Conservation (phyloP, 2,329 filamentous ascomycete species). For the Dactylellina sp. region DNA sequence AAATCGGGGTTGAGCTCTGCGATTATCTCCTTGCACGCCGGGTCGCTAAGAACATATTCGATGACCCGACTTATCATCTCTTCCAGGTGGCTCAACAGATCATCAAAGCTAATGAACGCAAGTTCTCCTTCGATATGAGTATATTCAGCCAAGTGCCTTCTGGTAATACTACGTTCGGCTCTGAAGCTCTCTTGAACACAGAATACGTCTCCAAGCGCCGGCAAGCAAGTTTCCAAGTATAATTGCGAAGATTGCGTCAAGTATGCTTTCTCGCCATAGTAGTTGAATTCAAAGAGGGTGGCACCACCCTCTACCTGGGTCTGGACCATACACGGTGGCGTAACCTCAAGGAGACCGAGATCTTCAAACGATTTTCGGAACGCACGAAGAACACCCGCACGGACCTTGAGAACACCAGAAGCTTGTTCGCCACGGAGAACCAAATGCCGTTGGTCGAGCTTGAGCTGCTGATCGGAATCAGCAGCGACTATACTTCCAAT, state of each 20-base stretch:
- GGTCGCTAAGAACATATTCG: conserved; percentile 79
- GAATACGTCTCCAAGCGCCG: conserved; percentile 92
- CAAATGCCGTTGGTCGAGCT: conserved; percentile 85
- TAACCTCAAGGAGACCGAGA: conserved; percentile 81
- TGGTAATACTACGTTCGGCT: conserved; percentile 93
- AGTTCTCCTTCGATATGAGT: conserved; percentile 96
- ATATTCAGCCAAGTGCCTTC: conserved; percentile 94
- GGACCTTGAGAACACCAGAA: conserved; percentile 87
- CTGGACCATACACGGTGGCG: conserved; percentile 89
- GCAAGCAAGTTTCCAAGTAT: conserved; percentile 94
- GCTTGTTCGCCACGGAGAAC: conserved; percentile 85
- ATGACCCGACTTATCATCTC: conserved; percentile 87
- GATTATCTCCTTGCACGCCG: conserved; percentile 77
- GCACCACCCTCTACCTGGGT: conserved; percentile 94
- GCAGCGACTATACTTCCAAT: conserved; percentile 84
- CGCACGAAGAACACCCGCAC: conserved; percentile 81
- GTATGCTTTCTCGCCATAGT: conserved; percentile 90
- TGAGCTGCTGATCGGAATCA: conserved; percentile 76
- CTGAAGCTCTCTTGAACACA: conserved; percentile 99
- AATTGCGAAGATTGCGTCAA: conserved; percentile 97
- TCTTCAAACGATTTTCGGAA: conserved; percentile 85
- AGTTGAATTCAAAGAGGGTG: conserved; percentile 88
- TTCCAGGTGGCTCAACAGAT: conserved; percentile 88
- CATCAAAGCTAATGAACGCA: conserved; percentile 92
- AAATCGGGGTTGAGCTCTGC: conserved; percentile 93